Evolutionary conservation across 2,329 filamentous ascomycete species (phyloP).

Genomic region (Xylaria sp.): DNA sequence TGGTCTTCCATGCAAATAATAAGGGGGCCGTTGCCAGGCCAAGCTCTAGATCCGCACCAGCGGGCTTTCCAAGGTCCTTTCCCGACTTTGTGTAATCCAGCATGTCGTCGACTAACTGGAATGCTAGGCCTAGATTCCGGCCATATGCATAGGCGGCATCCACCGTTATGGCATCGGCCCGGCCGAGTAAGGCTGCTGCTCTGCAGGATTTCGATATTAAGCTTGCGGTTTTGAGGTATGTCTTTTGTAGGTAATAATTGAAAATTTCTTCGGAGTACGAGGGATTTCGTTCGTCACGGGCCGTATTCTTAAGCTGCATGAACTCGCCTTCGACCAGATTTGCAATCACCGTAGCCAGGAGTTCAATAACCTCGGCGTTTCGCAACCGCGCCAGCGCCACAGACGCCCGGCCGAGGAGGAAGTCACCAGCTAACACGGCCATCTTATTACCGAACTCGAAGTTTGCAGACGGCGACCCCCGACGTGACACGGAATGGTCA

Average conservation of each 20-base stretch:
- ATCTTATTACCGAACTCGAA: constrained; percentile 98
- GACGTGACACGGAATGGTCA: constrained; percentile 86
- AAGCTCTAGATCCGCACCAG: constrained; percentile 91
- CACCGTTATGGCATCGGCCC: constrained; percentile 79
- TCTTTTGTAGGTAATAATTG: constrained; percentile 96
- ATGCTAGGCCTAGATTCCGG: constrained; percentile 91
- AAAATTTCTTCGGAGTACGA: constrained; percentile 89
- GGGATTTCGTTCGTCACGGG: constrained; percentile 84
- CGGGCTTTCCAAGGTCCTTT: constrained; percentile 90
- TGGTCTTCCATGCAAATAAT: constrained; percentile 94
- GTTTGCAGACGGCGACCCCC: constrained; percentile 88
- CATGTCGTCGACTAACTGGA: constrained; percentile 98
- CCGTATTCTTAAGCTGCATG: constrained; percentile 99
- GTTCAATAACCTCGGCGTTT: constrained; percentile 93
- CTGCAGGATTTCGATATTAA: constrained; percentile 97
- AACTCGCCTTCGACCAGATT: constrained; percentile 99
- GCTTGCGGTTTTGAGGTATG: constrained; percentile 95
- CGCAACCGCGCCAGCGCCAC: constrained; percentile 90
- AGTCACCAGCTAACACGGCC: constrained; percentile 97
- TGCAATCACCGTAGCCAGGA: constrained; percentile 94
- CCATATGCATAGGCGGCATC: constrained; percentile 94
- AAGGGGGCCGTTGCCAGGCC: constrained; percentile 93
- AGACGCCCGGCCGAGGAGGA: constrained; percentile 90
- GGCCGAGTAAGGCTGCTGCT: constrained; percentile 86
- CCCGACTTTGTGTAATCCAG: constrained; percentile 92